These are phyloP conservation scores for Turnera subulata DNA, from an alignment of 345 rosid genomes.

Conservation along the genomic window DNA sequence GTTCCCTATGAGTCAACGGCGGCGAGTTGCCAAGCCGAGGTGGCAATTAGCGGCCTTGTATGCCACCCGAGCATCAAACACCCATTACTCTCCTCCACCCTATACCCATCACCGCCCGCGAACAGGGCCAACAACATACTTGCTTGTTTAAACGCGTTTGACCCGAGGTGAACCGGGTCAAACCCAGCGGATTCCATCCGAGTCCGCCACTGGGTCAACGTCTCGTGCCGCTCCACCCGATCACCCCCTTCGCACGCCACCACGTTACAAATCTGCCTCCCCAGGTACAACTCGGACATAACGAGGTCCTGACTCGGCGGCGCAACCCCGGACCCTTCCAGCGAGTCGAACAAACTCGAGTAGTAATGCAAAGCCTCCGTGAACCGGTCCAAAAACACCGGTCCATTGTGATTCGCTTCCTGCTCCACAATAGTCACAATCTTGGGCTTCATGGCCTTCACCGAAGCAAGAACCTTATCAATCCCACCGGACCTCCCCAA, in stretches of 20 bases:
- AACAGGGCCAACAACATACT: conserved; percentile 66
- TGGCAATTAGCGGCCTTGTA: conserved; percentile 69
- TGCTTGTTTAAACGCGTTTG: conserved; percentile 84
- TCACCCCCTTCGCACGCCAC: conserved; percentile 61
- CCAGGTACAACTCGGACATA: conserved; percentile 36
- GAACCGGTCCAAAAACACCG: conserved; percentile 30
- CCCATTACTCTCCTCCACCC: conserved; percentile 79
- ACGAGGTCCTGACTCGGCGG: conserved; percentile 27
- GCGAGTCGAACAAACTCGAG: conserved; percentile 34
- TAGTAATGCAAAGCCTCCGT: conserved; percentile 32
- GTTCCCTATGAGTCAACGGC: neutral
- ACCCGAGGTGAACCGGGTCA: conserved; percentile 64
- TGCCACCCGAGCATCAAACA: conserved; percentile 91
- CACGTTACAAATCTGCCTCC: conserved; percentile 35
- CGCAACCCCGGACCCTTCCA: conserved; percentile 23
- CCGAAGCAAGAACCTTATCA: conserved; percentile 20
- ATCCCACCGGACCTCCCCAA: conserved; percentile 23
- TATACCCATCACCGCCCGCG: conserved; percentile 78
- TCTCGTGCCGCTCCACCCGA: conserved; percentile 81
- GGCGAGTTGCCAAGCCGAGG: conserved; percentile 67
- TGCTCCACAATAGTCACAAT: conserved; percentile 32
- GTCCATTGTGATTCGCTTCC: conserved; percentile 31
- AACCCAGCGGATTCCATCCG: conserved; percentile 66
- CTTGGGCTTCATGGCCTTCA: conserved; percentile 32
- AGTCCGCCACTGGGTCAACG: conserved; percentile 54